phyloP scores from a whole-genome alignment of 257 asterid genomes.

The Solanum paucissectum region DNA sequence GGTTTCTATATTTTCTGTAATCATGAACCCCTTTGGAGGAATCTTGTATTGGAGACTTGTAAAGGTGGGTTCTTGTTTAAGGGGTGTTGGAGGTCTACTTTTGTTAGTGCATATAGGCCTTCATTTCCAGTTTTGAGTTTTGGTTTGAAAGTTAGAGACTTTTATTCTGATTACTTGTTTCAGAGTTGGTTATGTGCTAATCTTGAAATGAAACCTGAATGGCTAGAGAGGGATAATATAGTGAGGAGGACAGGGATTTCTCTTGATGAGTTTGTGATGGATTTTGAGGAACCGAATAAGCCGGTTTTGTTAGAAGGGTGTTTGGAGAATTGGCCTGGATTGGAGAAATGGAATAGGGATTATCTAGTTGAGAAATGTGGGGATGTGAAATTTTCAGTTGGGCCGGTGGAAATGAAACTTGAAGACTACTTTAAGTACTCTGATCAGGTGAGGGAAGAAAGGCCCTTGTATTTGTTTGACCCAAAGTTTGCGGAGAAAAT shows the following conservation, averaged over 20 bases:
- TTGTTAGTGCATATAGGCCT: constrained; percentile 10
- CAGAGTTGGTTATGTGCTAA: constrained; percentile 99
- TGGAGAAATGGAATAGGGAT: constrained; percentile 68
- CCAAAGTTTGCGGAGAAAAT: constrained; percentile 77
- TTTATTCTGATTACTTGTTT: constrained; percentile 91
- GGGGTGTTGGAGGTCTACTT: constrained; percentile 69
- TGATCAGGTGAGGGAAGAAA: constrained; percentile 75
- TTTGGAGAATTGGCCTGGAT: constrained; percentile 62
- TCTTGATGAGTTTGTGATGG: constrained; percentile 53
- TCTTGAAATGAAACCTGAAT: constrained; percentile 91
- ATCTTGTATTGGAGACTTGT: constrained; percentile 51
- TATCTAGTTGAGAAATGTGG: constrained; percentile 50
- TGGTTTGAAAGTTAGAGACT: constrained; percentile 54
- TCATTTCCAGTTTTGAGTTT: constrained; percentile 19
- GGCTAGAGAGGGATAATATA: constrained; percentile 86
- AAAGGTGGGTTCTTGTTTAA: constrained; percentile 48
- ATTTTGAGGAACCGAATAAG: constrained; percentile 76
- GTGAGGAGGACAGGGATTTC: constrained; percentile 59
- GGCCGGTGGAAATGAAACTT: constrained; percentile 85
- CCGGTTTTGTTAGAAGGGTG: constrained; percentile 89
- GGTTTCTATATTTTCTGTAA: constrained; percentile 85
- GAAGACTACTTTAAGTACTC: constrained; percentile 60
- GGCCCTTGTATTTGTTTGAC: constrained; percentile 88
- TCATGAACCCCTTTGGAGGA: constrained; percentile 93
- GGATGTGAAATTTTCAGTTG: constrained; percentile 52